Evolutionary conservation across 352 stramenopile genomes (phyloP).

Genomic region (Phytophthora quininea): DNA sequence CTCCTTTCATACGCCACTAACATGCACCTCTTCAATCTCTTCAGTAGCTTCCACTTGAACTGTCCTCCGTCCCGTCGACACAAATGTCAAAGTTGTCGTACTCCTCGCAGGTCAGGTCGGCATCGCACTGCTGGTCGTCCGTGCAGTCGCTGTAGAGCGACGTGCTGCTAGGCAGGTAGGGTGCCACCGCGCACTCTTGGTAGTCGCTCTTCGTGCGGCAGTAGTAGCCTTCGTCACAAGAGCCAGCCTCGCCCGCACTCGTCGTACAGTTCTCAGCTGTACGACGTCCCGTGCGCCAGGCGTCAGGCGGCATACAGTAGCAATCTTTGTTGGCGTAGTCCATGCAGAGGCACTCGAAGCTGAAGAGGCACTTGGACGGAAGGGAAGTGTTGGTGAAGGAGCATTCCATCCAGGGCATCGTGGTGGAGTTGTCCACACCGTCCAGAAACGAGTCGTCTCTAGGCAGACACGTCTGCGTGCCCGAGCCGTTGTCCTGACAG

Average conservation of each 20-base stretch:
- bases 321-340: constrained; percentile 52
- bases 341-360: constrained; percentile 51
- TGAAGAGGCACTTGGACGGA: constrained; percentile 56
- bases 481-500: constrained; percentile 48
- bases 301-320: constrained; percentile 56
- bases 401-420: constrained; percentile 49
- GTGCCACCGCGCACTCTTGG: constrained; percentile 53
- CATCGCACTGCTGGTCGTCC: constrained; percentile 34
- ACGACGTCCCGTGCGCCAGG: constrained; percentile 42
- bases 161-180: constrained; percentile 47
- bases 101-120: constrained; percentile 44
- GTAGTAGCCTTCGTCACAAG: constrained; percentile 58
- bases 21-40: neutral
- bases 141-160: constrained; percentile 54
- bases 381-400: constrained; percentile 34
- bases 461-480: constrained; percentile 40
- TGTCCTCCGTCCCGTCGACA: constrained; percentile 19
- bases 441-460: constrained; percentile 52
- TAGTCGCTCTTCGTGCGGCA: constrained; percentile 56
- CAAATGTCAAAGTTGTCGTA: constrained; percentile 50
- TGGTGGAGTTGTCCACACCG: constrained; percentile 40
- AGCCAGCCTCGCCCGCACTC: constrained; percentile 29
- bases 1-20: no score
- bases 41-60: neutral
- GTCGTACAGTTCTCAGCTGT: constrained; percentile 44